Conservation (phyloP, 768 basidiomycete species). For the Bullera alba region DNA sequence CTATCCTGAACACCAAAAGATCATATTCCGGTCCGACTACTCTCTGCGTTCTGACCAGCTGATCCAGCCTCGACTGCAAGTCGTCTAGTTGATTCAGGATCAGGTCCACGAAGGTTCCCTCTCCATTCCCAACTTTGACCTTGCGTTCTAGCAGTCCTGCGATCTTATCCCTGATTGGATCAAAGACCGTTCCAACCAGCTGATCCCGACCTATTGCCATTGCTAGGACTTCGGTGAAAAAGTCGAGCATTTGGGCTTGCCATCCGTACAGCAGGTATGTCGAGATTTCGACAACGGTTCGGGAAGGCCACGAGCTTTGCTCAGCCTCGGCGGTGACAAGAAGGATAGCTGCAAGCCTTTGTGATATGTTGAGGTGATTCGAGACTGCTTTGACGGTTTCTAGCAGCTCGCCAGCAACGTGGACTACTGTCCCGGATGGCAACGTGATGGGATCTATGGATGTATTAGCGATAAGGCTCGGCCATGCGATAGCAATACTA, state of each 20-base stretch:
- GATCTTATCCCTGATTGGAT: constrained; percentile 26
- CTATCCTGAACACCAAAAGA: constrained; percentile 19
- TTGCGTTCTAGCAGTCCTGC: constrained; percentile 14
- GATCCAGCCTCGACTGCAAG: constrained; percentile 12
- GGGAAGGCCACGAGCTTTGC: constrained; percentile 22
- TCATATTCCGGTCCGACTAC: constrained; percentile 20
- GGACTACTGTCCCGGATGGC: constrained; percentile 19
- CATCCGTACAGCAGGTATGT: constrained; percentile 25
- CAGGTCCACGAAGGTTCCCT: constrained; percentile 30
- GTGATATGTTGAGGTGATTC: constrained; percentile 23
- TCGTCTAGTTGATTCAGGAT: constrained; percentile 32
- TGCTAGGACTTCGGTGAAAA: constrained; percentile 25
- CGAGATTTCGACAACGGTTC: constrained; percentile 28
- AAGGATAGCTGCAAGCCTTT: constrained; percentile 29
- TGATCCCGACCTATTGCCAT: constrained; percentile 16
- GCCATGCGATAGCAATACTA: no score
- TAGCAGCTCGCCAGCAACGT: constrained; percentile 24
- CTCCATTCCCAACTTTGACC: constrained; percentile 17
- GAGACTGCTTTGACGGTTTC: constrained; percentile 22
- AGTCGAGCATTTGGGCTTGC: constrained; percentile 22
- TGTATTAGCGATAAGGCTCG: no score
- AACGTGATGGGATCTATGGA: constrained; percentile 22
- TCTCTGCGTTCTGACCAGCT: constrained; percentile 9
- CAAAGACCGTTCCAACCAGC: constrained; percentile 17
- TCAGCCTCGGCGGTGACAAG: constrained; percentile 27